Base-by-base conservation (phyloP, 2,329 filamentous ascomycete genomes). In the Talaromyces verruculosus region DNA sequence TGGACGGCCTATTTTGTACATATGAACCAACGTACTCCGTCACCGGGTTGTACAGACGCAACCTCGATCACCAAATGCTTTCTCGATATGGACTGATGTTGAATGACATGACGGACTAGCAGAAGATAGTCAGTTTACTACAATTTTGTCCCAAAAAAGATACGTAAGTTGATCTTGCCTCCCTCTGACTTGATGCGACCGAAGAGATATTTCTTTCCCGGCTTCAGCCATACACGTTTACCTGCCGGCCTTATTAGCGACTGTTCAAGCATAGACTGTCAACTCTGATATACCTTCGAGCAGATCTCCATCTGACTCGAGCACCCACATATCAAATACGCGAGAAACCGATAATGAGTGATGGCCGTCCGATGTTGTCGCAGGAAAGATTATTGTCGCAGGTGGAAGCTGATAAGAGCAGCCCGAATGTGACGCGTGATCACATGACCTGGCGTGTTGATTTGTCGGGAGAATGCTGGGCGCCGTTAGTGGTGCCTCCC, bases 11-110 rank as follows among this genome's bases (percentile, higher is more conserved):
- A n/a, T 37, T 28, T 41, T 30, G 7, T 39, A 30, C 15, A 5
- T 19, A 28, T 53, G 39, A 30, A 19, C 51, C 13, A 7, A 74
- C 85, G 67, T 82, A 91, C 88, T 63, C 88, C 91, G 73, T 91
- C 87, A 58, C 87, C 89, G 15, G 88, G 80, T 47, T 82, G 79
- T 43, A 94, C 89, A 0, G 80, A 71, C 57, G 85, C 87, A 6
- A 98, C 87, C 49, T 88, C 84, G 61, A 99, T 88, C 37, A 89
- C 89, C 69, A 97, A 81, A 78, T 99, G 95, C 73, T 95, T 92
- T 65, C 94, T 86, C 37, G 95, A 99, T 59, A 99, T 91, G 0
- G 89, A 90, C 73, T 91, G 91, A 73, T 95, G 86, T 5, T 89
- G 86, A 70, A 97, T 91, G 28, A 86, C 88, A 70, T 91, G 87